Evolutionary conservation across 352 stramenopile species (phyloP).

Genomic region (Phytophthora fragariae): DNA sequence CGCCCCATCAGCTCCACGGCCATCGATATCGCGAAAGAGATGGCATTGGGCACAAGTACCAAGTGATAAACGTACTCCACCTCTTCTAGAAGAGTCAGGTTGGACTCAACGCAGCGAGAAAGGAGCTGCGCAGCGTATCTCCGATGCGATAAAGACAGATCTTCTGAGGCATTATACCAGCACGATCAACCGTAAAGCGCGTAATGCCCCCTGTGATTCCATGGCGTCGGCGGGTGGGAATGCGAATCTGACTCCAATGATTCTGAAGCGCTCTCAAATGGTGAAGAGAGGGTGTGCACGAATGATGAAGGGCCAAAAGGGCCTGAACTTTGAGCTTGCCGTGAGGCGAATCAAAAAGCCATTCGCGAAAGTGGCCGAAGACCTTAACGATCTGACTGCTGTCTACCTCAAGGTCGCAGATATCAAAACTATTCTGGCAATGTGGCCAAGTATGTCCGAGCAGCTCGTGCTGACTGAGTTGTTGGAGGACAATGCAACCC

Average conservation of each 20-base stretch:
- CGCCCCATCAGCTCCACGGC: neutral
- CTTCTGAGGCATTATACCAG: conserved; percentile 25
- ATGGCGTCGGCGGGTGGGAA: conserved; percentile 2
- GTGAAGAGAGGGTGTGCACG: conserved; percentile 19
- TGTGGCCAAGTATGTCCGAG: conserved; percentile 43
- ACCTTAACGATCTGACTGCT: conserved; percentile 37
- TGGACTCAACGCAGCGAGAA: conserved; percentile 27
- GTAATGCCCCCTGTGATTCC: conserved; percentile 5
- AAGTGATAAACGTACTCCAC: conserved; percentile 17
- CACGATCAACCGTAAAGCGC: neutral
- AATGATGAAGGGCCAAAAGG: conserved; percentile 38
- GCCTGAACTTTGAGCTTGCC: conserved; percentile 31
- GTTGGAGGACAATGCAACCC: conserved; percentile 19
- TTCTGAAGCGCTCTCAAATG: neutral
- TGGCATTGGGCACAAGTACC: conserved; percentile 37
- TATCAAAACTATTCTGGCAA: conserved; percentile 40
- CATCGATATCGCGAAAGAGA: conserved; percentile 22
- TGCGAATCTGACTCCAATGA: neutral
- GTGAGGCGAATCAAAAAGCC: conserved; percentile 26
- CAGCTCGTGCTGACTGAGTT: conserved; percentile 34
- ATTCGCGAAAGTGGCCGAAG: conserved; percentile 29
- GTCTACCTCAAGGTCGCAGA: conserved; percentile 37
- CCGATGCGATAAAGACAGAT: conserved; percentile 10
- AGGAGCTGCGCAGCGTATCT: conserved; percentile 18
- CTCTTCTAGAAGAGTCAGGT: conserved; percentile 20